Percentiles rank a stretch among this genome's conserved stretches.
These are phyloP conservation scores for Vicia sativa DNA, from an alignment of 306 rosid genomes.

Conservation along the genomic window DNA sequence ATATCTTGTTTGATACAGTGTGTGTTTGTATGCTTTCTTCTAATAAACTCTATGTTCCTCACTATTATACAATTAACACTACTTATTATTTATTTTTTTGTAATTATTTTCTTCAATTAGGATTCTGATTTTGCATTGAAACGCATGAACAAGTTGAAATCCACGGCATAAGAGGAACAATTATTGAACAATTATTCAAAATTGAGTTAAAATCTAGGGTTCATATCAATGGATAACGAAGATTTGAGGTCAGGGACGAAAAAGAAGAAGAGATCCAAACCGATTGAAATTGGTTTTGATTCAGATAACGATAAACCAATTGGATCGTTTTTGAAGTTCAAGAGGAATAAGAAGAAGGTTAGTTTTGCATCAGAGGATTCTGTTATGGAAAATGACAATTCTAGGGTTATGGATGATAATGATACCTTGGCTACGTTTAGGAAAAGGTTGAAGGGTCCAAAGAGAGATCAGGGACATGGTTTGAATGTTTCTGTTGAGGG, in stretches of 20 bases:
- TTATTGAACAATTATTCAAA: not conserved
- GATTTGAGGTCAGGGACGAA: slow-evolving; percentile 56
- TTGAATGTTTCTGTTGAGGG: slow-evolving; percentile 45
- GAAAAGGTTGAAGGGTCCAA: slow-evolving; percentile 93
- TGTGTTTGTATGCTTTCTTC: slow-evolving; percentile 39
- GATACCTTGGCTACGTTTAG: slow-evolving; percentile 92
- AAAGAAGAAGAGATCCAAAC: slow-evolving; percentile 64
- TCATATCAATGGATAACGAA: slow-evolving; percentile 58
- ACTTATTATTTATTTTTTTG: not conserved
- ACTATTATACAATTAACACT: slow-evolving; percentile 17
- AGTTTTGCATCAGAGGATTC: slow-evolving; percentile 39
- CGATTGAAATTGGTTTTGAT: slow-evolving; percentile 52
- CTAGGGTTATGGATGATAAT: slow-evolving; percentile 84
- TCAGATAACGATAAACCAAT: slow-evolving; percentile 82
- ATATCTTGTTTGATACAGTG: slow-evolving; percentile 37
- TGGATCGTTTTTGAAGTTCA: slow-evolving; percentile 76
- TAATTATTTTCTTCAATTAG: slow-evolving; percentile 21
- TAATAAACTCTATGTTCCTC: slow-evolving; percentile 33
- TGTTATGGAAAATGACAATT: slow-evolving; percentile 47
- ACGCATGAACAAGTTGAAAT: slow-evolving; percentile 51
- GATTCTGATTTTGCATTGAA: slow-evolving; percentile 37
- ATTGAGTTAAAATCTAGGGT: slow-evolving; percentile 48
- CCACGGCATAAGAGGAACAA: slow-evolving; percentile 51
- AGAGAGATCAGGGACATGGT: slow-evolving; percentile 66
- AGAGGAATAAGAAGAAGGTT: slow-evolving; percentile 69